A percentile compares a stretch with the other conserved stretches of the same genome.
These are phyloP conservation scores for Trametes sanguinea DNA, from an alignment of 768 basidiomycete genomes.

Conservation along the genomic window DNA sequence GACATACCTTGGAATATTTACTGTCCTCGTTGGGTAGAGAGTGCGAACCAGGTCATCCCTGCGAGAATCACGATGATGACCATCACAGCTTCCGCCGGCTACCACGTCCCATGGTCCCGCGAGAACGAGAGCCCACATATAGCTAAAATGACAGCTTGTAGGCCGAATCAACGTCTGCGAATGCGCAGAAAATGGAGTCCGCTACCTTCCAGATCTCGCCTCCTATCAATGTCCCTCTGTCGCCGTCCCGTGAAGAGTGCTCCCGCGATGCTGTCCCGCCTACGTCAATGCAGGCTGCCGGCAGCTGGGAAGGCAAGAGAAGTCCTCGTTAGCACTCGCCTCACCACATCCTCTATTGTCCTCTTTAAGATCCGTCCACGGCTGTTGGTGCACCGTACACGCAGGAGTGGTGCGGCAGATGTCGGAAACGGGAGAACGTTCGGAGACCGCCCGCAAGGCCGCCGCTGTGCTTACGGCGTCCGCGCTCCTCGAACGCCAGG, in stretches of 20 bases:
- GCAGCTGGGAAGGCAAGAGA: background rate
- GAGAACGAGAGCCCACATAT: background rate
- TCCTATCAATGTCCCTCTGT: background rate
- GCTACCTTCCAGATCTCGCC: constrained; percentile 14
- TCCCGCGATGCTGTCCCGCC: constrained; percentile 12
- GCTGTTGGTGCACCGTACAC: background rate
- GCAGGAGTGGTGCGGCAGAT: background rate
- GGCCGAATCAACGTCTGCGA: background rate
- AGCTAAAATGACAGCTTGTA: constrained; percentile 16
- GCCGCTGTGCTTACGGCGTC: background rate
- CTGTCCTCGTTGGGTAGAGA: background rate
- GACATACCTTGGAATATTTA: background rate
- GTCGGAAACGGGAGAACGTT: background rate
- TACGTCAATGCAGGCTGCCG: constrained; percentile 1
- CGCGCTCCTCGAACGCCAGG: background rate
- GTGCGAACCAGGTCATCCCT: background rate
- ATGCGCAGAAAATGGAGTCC: background rate
- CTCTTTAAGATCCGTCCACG: background rate
- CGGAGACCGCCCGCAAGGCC: constrained; percentile 3
- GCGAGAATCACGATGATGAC: background rate
- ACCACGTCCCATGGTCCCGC: background rate
- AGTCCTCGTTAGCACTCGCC: background rate
- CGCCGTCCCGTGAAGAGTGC: constrained; percentile 7
- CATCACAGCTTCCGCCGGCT: constrained; percentile 10
- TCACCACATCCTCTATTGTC: background rate